Base-by-base conservation (phyloP, 352 stramenopile species). In the Vaucheria bursata region DNA sequence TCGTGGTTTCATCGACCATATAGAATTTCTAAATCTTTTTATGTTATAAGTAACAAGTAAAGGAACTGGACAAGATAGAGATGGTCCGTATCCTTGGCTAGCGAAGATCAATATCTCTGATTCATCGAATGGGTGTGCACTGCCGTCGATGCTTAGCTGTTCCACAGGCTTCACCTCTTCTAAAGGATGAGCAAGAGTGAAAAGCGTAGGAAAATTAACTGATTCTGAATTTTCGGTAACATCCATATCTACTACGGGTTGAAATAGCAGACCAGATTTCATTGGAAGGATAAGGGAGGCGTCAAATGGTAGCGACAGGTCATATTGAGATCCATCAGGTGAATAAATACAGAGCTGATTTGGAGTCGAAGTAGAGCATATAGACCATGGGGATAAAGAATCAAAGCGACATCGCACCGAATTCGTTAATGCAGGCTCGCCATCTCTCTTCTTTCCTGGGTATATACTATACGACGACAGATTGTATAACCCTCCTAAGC, bases 131-230 rank as follows among this genome's bases (percentile, higher is more conserved):
- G 74, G 35, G 33, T 36, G 31, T 38, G 66, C 72, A 52, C 29
- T 71, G 38, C 8, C 73, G 31, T 1, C 18, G 29, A 49, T 12
- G 70, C 68, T 12, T 32, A 68, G 67, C 75, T 31, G 36, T 31
- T 25, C 77, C 29, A 82, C 77, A n/a, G 77, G 77, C 36, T 75
- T 81, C n/a, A 82, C 49, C 64, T 82, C 77, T 65, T 82, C 77
- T 1, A 82, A 72, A 36, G 77, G 77, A 72, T 82, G 77, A n/a
- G 64, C 32, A 50, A 82, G 77, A 33, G 71, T 81, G 45, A 82
- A 82, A 1, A 82, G 72, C 4, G 77, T 80, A 18, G 77, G 77
- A 6, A 69, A 8, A 6, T 38, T 6, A 37, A 77, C 53, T 5
- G 70, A 33, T 25, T 45, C 32, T 40, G 31, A 29, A 25, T 32